phyloP scores from a whole-genome alignment of 2,329 filamentous ascomycete species.

The Pseudofabraea citricarpa region DNA sequence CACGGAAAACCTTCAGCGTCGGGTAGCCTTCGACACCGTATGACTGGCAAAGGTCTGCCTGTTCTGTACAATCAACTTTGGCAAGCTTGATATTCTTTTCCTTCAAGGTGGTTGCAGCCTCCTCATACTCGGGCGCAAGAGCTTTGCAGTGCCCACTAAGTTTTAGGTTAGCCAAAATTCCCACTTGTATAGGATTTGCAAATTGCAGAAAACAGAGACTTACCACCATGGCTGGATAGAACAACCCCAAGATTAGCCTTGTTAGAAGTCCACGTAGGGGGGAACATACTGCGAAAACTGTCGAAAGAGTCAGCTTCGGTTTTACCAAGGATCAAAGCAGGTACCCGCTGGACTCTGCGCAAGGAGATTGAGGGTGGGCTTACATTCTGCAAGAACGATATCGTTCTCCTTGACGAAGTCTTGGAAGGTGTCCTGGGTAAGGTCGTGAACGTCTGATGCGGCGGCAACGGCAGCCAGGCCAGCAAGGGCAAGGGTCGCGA shows the following conservation, averaged over 20 bases:
- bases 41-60: conserved; percentile 83
- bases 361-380: no score
- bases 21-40: conserved; percentile 96
- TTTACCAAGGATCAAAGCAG: no score
- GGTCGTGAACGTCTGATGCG: conserved; percentile 76
- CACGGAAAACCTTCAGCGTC: conserved; percentile 98
- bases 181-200: conserved; percentile 13
- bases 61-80: conserved; percentile 94
- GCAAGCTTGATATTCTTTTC: conserved; percentile 81
- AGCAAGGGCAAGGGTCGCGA: conserved; percentile 25
- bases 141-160: conserved; percentile 87
- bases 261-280: conserved; percentile 11
- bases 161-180: conserved; percentile 22
- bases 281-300: conserved; percentile 94
- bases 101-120: conserved; percentile 77
- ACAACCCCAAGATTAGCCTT: conserved; percentile 20
- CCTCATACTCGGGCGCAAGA: conserved; percentile 87
- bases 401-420: conserved; percentile 81
- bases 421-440: conserved; percentile 84
- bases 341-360: no score
- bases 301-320: conserved; percentile 16
- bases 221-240: conserved; percentile 30
- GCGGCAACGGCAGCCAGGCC: conserved; percentile 48
- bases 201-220: conserved; percentile 11
- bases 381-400: conserved; percentile 91